A percentile compares a stretch with the other conserved stretches of the same genome.
phyloP scores from a whole-genome alignment of 805 yeast genomes.

The Yarrowia sp. region DNA sequence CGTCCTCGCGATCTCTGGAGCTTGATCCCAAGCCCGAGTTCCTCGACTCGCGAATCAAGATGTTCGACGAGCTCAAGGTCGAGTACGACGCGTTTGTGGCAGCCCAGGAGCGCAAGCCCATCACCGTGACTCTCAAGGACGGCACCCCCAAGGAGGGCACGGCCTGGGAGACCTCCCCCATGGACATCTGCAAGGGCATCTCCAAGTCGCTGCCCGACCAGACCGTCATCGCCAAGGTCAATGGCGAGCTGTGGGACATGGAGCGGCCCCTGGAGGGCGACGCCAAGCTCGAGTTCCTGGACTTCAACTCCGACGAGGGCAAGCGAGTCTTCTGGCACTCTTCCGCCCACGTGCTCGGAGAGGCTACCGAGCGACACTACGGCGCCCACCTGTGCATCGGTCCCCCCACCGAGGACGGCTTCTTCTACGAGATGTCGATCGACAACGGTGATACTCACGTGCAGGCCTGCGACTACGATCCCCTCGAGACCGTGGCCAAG shows the following conservation, averaged over 20 bases:
- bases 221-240: slow-evolving; percentile 85
- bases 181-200: slow-evolving; percentile 77
- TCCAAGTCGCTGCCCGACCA: slow-evolving; percentile 86
- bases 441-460: slow-evolving; percentile 73
- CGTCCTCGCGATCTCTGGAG: slow-evolving; percentile 25
- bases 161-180: slow-evolving; percentile 87
- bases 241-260: slow-evolving; percentile 91
- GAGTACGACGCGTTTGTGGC: slow-evolving; percentile 73
- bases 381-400: slow-evolving; percentile 93
- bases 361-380: slow-evolving; percentile 93
- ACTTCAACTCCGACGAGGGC: slow-evolving; percentile 92
- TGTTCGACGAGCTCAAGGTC: slow-evolving; percentile 78
- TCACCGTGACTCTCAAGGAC: slow-evolving; percentile 81
- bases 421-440: slow-evolving; percentile 93
- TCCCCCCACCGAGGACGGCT: slow-evolving; percentile 97
- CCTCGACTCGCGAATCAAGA: slow-evolving; percentile 69
- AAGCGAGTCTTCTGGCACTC: slow-evolving; percentile 98
- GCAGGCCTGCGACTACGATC: slow-evolving; percentile 76
- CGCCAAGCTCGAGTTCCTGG: slow-evolving; percentile 69
- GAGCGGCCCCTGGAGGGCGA: slow-evolving; percentile 87
- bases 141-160: slow-evolving; percentile 76
- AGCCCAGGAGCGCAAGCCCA: slow-evolving; percentile 56
- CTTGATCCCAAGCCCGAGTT: slow-evolving; percentile 78
- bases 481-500: slow-evolving; percentile 81
- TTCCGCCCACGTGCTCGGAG: slow-evolving; percentile 96